Evolutionary conservation across 2,329 filamentous ascomycete species (phyloP).

Genomic region (Fusarium sp.): DNA sequence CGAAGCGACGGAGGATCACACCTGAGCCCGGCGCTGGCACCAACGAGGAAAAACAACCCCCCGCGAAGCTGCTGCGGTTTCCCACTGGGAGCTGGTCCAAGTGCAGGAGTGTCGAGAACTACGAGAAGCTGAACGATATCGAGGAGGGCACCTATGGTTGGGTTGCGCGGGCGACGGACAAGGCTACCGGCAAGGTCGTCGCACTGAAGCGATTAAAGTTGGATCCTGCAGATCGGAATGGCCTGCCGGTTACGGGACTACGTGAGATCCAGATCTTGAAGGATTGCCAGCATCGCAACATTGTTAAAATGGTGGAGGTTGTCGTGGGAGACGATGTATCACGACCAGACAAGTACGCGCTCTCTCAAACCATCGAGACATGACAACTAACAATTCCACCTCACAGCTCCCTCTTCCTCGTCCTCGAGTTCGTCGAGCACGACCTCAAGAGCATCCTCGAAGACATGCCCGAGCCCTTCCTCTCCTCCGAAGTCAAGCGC

Average conservation of each 20-base stretch:
- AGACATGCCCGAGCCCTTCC: constrained; percentile 93
- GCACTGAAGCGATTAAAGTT: constrained; percentile 96
- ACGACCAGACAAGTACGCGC: constrained; percentile 65
- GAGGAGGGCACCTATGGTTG: constrained; percentile 97
- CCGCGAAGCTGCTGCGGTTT: constrained; percentile 76
- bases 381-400: constrained; percentile 23
- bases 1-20: constrained; percentile 72
- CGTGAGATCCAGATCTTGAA: constrained; percentile 93
- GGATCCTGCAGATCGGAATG: constrained; percentile 77
- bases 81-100: constrained; percentile 74
- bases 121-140: constrained; percentile 94
- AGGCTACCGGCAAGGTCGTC: constrained; percentile 81
- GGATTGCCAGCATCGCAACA: constrained; percentile 82
- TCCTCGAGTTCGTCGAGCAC: constrained; percentile 98
- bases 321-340: constrained; percentile 76
- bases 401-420: constrained; percentile 80
- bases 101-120: constrained; percentile 85
- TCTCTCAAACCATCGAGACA: constrained; percentile 6
- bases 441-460: constrained; percentile 94
- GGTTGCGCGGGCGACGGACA: constrained; percentile 86
- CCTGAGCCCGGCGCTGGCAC: constrained; percentile 54
- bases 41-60: constrained; percentile 34
- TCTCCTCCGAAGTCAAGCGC: constrained; percentile 92
- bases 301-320: constrained; percentile 86
- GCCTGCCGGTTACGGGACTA: constrained; percentile 91